A percentile compares a stretch with the other conserved stretches of the same genome.
These are phyloP conservation scores for Bisporella sp. DNA, from an alignment of 2,329 filamentous ascomycete species.

Conservation along the genomic window DNA sequence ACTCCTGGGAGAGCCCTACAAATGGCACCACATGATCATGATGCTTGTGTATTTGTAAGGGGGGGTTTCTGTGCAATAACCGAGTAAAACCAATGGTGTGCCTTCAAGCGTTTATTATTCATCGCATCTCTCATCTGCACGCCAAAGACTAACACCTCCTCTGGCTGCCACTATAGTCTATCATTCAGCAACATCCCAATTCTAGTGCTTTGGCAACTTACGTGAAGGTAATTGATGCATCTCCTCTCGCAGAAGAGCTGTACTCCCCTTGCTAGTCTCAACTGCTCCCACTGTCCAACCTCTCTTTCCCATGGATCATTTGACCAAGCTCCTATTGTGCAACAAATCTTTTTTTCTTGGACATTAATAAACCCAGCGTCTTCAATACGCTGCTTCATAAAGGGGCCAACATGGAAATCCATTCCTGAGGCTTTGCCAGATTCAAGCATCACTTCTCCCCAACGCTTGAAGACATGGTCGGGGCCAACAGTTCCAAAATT, in stretches of 20 bases:
- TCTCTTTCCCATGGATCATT: slow-evolving; percentile 27
- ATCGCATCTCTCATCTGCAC: slow-evolving; percentile 9
- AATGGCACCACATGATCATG: too few relatives aligned
- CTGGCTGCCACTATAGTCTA: slow-evolving; percentile 6
- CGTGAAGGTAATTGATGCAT: slow-evolving; percentile 9
- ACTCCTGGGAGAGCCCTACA: too few relatives aligned
- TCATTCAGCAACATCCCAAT: neutral
- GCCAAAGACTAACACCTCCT: slow-evolving; percentile 9
- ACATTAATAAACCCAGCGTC: slow-evolving; percentile 37
- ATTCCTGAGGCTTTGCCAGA: slow-evolving; percentile 11
- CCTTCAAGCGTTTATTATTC: slow-evolving; percentile 8
- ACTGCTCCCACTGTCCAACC: slow-evolving; percentile 11
- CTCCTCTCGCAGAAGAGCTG: slow-evolving; percentile 13
- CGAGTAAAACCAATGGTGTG: slow-evolving; percentile 7
- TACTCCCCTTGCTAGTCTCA: slow-evolving; percentile 8
- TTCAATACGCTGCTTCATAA: slow-evolving; percentile 23
- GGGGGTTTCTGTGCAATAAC: too few relatives aligned
- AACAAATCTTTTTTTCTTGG: slow-evolving; percentile 32
- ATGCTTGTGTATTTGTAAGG: too few relatives aligned
- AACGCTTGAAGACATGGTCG: slow-evolving; percentile 9
- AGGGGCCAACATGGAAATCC: slow-evolving; percentile 11
- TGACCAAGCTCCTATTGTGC: slow-evolving; percentile 40
- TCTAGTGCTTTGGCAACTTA: neutral
- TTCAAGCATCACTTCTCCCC: slow-evolving; percentile 12
- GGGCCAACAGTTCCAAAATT: slow-evolving; percentile 4